Evolutionary conservation across 78 protist species (phyloP).

Genomic region (Capsaspora owczarzaki): DNA sequence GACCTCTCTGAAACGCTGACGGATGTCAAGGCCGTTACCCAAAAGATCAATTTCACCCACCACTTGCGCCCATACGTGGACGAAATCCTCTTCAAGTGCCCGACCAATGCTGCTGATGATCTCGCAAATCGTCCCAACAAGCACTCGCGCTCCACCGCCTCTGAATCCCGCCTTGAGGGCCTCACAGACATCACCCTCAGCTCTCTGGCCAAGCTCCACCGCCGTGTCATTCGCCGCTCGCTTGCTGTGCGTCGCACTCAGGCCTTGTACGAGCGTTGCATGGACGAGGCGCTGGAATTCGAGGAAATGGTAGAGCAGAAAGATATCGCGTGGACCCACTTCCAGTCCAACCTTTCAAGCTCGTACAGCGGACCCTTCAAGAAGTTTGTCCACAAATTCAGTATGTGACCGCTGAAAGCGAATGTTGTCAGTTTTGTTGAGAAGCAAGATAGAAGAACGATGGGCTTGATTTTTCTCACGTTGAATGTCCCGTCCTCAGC

Average conservation of each 20-base stretch:
- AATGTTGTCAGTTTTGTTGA: too few species aligned
- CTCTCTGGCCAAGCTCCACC: conserved; percentile 23
- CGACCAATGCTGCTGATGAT: background rate
- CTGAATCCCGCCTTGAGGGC: conserved; percentile 30
- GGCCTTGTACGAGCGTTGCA: conserved; percentile 22
- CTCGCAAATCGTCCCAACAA: too few species aligned
- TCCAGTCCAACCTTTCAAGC: too few species aligned
- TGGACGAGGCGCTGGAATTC: conserved; percentile 28
- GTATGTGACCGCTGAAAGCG: too few species aligned
- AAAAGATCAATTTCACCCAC: background rate
- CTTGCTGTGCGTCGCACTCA: conserved; percentile 5
- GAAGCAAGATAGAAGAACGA: too few species aligned
- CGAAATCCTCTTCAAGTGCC: background rate
- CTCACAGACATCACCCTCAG: conserved; percentile 18
- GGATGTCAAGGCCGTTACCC: conserved; percentile 10
- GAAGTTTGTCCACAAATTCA: too few species aligned
- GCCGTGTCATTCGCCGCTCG: conserved; percentile 11
- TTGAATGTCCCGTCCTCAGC: too few species aligned
- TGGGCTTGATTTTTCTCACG: too few species aligned
- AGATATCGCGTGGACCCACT: background rate
- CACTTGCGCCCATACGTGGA: background rate
- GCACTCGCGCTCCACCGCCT: background rate
- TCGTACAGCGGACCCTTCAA: too few species aligned
- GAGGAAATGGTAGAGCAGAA: conserved; percentile 30
- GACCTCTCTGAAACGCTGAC: conserved; percentile 20